Conservation (phyloP, 164 flowering plant species). For the Amborella trichopoda region DNA sequence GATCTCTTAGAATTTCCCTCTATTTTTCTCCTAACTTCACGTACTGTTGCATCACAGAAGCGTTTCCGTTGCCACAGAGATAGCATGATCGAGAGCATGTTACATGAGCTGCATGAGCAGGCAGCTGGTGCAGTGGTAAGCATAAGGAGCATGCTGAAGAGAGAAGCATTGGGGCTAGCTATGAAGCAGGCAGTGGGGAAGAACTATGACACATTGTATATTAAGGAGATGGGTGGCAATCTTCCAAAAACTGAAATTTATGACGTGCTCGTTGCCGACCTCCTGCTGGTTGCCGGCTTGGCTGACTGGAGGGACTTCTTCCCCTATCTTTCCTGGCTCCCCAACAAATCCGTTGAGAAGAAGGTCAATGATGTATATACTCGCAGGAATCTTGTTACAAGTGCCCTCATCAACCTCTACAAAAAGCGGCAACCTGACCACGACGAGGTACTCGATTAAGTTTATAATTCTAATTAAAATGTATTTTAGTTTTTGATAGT, state of each 20-base stretch:
- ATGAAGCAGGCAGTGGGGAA: conserved; percentile 70
- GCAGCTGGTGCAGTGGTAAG: conserved; percentile 33
- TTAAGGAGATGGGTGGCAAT: conserved; percentile 50
- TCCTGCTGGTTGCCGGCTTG: conserved; percentile 79
- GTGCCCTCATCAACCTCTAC: too few species aligned
- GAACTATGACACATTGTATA: conserved; percentile 51
- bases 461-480: too few species aligned
- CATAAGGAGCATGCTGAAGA: conserved; percentile 44
- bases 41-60: too few species aligned
- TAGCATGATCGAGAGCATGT: conserved; percentile 42
- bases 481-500: too few species aligned
- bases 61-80: conserved; percentile 50
- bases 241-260: conserved; percentile 53
- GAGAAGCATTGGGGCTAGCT: conserved; percentile 63
- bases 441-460: too few species aligned
- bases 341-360: conserved; percentile 52
- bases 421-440: too few species aligned
- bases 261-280: conserved; percentile 47
- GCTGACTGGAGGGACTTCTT: conserved; percentile 99
- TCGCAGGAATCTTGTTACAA: too few species aligned
- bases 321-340: conserved; percentile 85
- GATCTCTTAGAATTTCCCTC: too few species aligned
- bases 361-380: too few species aligned
- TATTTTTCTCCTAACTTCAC: too few species aligned
- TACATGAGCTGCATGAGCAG: conserved; percentile 23